Conservation (phyloP, 2,329 filamentous ascomycete genomes). For the Simplicillium sp. region DNA sequence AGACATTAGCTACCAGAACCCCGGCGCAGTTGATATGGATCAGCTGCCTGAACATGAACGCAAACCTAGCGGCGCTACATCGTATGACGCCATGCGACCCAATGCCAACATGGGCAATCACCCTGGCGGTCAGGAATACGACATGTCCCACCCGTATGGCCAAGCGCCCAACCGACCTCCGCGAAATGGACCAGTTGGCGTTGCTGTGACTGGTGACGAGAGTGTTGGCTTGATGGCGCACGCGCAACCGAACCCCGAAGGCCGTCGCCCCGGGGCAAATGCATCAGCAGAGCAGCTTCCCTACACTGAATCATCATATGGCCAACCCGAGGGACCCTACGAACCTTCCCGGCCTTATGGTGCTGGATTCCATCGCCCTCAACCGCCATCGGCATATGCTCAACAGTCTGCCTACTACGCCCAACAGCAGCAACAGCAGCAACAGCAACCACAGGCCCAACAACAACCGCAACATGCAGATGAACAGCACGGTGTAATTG, state of each 20-base stretch:
- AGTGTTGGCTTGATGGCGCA: slow-evolving; percentile 32
- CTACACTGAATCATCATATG: background rate
- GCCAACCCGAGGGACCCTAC: too few species aligned
- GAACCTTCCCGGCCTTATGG: slow-evolving; percentile 2
- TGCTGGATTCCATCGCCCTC: background rate
- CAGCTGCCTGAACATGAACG: slow-evolving; percentile 22
- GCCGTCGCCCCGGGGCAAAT: background rate
- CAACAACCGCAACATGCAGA: background rate
- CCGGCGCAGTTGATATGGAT: slow-evolving; percentile 25
- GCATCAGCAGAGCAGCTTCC: background rate
- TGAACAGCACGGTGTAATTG: slow-evolving; percentile 6
- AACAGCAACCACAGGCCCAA: background rate
- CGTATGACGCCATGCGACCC: slow-evolving; percentile 14
- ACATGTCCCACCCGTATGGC: slow-evolving; percentile 27
- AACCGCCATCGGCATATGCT: background rate
- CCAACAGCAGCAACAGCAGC: slow-evolving; percentile 1
- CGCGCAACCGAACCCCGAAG: slow-evolving; percentile 18
- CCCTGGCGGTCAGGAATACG: slow-evolving; percentile 25
- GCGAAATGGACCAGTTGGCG: slow-evolving; percentile 8
- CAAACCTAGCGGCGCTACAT: slow-evolving; percentile 9
- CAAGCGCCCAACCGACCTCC: slow-evolving; percentile 16
- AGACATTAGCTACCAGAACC: slow-evolving; percentile 39
- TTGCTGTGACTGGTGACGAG: slow-evolving; percentile 21
- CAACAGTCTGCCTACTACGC: slow-evolving; percentile 1
- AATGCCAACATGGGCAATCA: slow-evolving; percentile 23